Evolutionary conservation across 2,329 filamentous ascomycete genomes (phyloP), one percentile per base, ranked within the genome.

Genomic region (Alternaria consortialis): DNA sequence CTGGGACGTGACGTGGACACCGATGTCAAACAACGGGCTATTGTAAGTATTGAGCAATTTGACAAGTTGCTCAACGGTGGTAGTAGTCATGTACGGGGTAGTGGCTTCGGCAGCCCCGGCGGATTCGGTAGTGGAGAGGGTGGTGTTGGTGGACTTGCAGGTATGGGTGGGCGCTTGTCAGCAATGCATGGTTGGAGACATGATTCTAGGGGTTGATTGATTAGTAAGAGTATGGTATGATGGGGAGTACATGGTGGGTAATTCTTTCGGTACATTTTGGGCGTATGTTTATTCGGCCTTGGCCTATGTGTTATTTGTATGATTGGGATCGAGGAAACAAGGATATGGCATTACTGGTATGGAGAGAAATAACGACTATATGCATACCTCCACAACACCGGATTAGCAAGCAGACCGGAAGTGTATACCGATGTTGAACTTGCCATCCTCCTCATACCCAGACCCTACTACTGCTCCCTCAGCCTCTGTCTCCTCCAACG

Each of bases 1-100:
- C 80, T 64, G 79, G 93, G 73, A 80, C 87, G 73, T 80, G 94
- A 98, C 78, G 51, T 60, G 13, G 92, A 96, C 72, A 78, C 95
- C 58, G 92, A 97, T 77, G 91, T 97, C 23, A 84, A 90, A 53
- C 93, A 98, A 81, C 83, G 93, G 64, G 92, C 92, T 1, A 97
- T 94, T 81, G 90, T 88, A 43, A 93, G 92, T 1, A 79, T 90
- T 12, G 89, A 89, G 81, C 88, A 94, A 78, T 65, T 79, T 40
- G 53, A 25, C 0, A 74, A 70, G 58, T 47, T 77, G 52, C 58
- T 76, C 7, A 53, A 58, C 20, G 48, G 47, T 13, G 58, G 56
- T 15, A 31, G 34, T 13, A 27, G 47, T 36, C 44, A 50, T 17
- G 48, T 48, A 1, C 29, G 56, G n/a, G 54, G 53, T 32, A 52